A percentile compares a stretch with the other conserved stretches of the same genome.
Evolutionary conservation across 768 basidiomycete genomes (phyloP).

Genomic region (Russula sp.): DNA sequence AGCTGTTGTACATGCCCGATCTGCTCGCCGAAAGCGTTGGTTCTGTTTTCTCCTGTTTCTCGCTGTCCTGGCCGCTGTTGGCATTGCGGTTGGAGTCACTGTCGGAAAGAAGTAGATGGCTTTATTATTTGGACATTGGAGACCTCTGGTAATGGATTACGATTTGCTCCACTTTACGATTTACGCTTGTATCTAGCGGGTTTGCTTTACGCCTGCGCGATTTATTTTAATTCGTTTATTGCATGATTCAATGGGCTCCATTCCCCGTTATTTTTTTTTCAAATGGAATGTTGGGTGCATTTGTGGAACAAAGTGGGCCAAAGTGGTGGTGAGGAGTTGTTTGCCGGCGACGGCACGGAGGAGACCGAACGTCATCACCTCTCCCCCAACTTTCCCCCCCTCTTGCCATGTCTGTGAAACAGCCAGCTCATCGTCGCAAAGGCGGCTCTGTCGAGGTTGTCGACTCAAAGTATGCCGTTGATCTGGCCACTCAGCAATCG

Average conservation of each 20-base stretch:
- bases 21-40: conserved; percentile 79
- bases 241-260: neutral
- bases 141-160: conserved; percentile 2
- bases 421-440: conserved; percentile 38
- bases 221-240: conserved; percentile 18
- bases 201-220: conserved; percentile 9
- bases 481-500: conserved; percentile 79
- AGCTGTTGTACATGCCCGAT: conserved; percentile 65
- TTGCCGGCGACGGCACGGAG: conserved; percentile 2
- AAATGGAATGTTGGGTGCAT: no score
- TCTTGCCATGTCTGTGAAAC: conserved; percentile 28
- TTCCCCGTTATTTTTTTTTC: neutral
- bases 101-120: conserved; percentile 31
- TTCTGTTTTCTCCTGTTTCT: conserved; percentile 73
- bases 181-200: conserved; percentile 13
- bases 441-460: conserved; percentile 64
- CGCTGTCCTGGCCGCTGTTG: conserved; percentile 55
- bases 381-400: neutral
- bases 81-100: conserved; percentile 52
- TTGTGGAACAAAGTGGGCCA: neutral
- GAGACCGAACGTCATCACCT: neutral
- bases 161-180: conserved; percentile 21
- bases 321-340: neutral
- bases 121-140: conserved; percentile 13
- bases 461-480: conserved; percentile 82